Conservation (phyloP, 2,329 filamentous ascomycete species). For the Aspergillus pseudoviridinutans region DNA sequence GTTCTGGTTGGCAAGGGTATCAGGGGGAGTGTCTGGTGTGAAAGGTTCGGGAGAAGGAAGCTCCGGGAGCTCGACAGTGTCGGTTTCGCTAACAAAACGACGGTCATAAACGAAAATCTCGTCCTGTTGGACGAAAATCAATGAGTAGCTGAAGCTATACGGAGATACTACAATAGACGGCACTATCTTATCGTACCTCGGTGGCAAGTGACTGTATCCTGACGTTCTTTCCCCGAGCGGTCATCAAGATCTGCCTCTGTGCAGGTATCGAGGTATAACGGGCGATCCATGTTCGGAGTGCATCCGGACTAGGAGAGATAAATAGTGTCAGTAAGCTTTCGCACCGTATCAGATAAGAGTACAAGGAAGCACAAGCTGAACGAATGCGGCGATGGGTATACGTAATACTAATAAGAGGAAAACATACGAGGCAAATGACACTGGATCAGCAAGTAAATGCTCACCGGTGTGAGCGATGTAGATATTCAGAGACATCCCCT, state of each 20-base stretch:
- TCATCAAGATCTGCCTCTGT: constrained; percentile 82
- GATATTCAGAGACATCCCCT: constrained; percentile 80
- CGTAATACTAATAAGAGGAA: constrained; percentile 1
- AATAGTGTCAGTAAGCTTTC: constrained; percentile 17
- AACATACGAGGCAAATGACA: constrained; percentile 68
- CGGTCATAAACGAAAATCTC: constrained; percentile 94
- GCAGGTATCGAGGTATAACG: constrained; percentile 68
- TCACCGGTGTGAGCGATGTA: constrained; percentile 91
- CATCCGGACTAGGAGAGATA: constrained; percentile 64
- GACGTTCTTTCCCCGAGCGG: constrained; percentile 75
- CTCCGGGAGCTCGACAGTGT: constrained; percentile 47
- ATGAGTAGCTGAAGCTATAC: not conserved
- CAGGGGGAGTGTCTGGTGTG: constrained; percentile 63
- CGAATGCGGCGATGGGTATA: not conserved
- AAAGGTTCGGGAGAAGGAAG: constrained; percentile 56
- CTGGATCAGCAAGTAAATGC: constrained; percentile 73
- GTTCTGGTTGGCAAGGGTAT: constrained; percentile 73
- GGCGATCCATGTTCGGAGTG: constrained; percentile 76
- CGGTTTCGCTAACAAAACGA: constrained; percentile 54
- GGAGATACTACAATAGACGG: not conserved
- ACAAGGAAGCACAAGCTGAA: constrained; percentile 4
- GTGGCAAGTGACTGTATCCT: constrained; percentile 74
- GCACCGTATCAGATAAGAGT: not conserved
- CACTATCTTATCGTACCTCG: constrained; percentile 57
- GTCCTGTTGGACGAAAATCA: constrained; percentile 49